phyloP scores from a whole-genome alignment of 306 rosid genomes.

The Cucurbita ficifolia region DNA sequence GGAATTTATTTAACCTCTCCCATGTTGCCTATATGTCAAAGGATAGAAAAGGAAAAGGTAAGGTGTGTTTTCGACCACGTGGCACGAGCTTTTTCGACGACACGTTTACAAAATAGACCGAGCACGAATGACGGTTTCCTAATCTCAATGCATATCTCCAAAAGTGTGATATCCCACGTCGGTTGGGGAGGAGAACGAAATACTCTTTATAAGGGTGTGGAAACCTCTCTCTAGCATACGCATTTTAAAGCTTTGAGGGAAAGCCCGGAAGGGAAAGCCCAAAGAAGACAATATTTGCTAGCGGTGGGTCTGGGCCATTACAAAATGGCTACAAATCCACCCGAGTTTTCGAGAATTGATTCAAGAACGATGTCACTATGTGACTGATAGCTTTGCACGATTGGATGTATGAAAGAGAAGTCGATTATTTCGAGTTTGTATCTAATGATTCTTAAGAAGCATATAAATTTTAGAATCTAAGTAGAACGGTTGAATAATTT shows the following conservation, averaged over 20 bases:
- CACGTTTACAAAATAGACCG: not conserved
- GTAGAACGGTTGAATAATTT: too few species aligned
- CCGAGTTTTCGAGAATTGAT: not conserved
- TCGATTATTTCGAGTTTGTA: not conserved
- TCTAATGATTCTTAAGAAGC: not conserved
- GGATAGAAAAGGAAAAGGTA: slow-evolving; percentile 10
- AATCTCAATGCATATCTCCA: not conserved
- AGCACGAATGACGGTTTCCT: slow-evolving; percentile 1
- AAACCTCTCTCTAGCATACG: too few species aligned
- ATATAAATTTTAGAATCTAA: too few species aligned
- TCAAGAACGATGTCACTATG: not conserved
- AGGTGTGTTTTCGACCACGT: slow-evolving; percentile 19
- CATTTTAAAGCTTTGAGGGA: too few species aligned
- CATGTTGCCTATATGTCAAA: slow-evolving; percentile 20
- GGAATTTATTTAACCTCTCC: slow-evolving; percentile 11
- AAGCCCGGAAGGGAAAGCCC: too few species aligned
- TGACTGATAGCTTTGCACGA: too few species aligned
- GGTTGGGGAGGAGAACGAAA: too few species aligned
- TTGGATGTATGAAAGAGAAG: not conserved
- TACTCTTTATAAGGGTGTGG: too few species aligned
- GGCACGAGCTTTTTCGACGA: slow-evolving; percentile 1
- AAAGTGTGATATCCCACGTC: too few species aligned
- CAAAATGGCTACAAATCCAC: slow-evolving; percentile 2
- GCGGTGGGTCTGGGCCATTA: too few species aligned
- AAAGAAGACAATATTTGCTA: too few species aligned